Base-by-base conservation (phyloP, 257 asterid genomes). In the Nicotiana noctiflora region DNA sequence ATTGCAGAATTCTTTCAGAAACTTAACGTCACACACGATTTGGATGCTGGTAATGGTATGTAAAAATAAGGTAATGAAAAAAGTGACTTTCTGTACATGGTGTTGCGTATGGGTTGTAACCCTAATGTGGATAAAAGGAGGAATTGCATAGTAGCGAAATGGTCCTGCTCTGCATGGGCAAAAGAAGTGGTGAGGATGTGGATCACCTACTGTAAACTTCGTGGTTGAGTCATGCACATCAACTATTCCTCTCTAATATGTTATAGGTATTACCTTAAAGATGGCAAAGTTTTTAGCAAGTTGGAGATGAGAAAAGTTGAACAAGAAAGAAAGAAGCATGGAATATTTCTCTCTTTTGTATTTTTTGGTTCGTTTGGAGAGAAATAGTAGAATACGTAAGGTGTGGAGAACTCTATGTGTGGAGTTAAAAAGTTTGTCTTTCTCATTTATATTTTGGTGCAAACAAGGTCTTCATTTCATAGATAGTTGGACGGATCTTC, bases 151-250 rank as follows among this genome's bases (percentile, higher is more conserved):
- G 46, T 40, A 40, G 46, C 0, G 2, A 66, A 32, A 32, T 66
- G 75, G 4, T 66, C 18, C 44, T 66, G 75, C 75, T 32, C 44
- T 66, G 75, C 75, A 66, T 66, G 75, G 8, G 75, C 75, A 18
- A 32, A 49, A 66, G 75, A 13, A 66, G 75, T 4, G 46, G 37
- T 64, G 27, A 66, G 9, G 75, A 32, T 66, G 52, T 66, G 75
- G 75, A 9, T 66, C 75, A 32, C 75, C 75, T 18, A 10, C 17
- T 1, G 52, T 66, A 17, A 66, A 32, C n/a, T 65, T 32, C 37
- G 52, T 15, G 17, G 52, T 9, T 27, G 75, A 32, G 75, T 9
- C 18, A 18, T 66, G 75, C 27, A 15, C 52, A 65, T 37, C 37
- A 32, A 32, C 7, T 32, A 49, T 49, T 49, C 55, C 17, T 66